Conservation (phyloP, 1,284 basidiomycete genomes). For the Malassezia psittaci region DNA sequence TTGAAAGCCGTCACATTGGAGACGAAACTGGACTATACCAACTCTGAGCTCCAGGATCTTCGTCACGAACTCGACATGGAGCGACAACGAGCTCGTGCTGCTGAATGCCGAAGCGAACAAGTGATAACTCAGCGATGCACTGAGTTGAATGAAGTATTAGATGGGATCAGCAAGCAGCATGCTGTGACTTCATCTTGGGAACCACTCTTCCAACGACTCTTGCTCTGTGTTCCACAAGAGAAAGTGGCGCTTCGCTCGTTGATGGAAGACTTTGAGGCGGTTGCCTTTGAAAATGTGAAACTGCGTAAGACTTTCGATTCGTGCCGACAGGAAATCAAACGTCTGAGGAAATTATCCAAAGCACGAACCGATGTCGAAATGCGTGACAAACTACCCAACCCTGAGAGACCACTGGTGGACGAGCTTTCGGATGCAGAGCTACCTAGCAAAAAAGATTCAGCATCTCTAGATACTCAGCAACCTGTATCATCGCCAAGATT, state of each 20-base stretch:
- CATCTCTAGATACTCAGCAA: not conserved
- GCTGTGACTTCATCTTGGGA: not conserved
- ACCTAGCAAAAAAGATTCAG: not conserved
- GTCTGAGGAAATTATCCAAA: not conserved
- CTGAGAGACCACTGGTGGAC: not conserved
- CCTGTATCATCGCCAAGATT: not conserved
- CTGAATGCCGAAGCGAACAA: conserved; percentile 59
- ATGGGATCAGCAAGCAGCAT: not conserved
- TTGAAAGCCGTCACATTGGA: conserved; percentile 53
- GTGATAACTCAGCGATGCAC: conserved; percentile 33
- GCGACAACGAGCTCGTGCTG: conserved; percentile 59
- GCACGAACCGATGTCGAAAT: conserved; percentile 1
- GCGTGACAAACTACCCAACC: not conserved
- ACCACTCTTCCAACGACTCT: not conserved
- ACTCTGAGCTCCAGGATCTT: conserved; percentile 69
- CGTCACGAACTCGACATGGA: conserved; percentile 71
- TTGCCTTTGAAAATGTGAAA: conserved; percentile 13
- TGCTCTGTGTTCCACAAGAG: not conserved
- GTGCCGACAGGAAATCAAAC: not conserved
- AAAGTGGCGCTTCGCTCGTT: conserved; percentile 18
- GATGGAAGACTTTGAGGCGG: conserved; percentile 1
- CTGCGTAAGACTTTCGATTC: conserved; percentile 1
- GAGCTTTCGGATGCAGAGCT: not conserved
- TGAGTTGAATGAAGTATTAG: conserved; percentile 1
- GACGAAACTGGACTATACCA: conserved; percentile 45